phyloP scores from a whole-genome alignment of 148 eudicot species.

The Heliamphora exappendiculata region DNA sequence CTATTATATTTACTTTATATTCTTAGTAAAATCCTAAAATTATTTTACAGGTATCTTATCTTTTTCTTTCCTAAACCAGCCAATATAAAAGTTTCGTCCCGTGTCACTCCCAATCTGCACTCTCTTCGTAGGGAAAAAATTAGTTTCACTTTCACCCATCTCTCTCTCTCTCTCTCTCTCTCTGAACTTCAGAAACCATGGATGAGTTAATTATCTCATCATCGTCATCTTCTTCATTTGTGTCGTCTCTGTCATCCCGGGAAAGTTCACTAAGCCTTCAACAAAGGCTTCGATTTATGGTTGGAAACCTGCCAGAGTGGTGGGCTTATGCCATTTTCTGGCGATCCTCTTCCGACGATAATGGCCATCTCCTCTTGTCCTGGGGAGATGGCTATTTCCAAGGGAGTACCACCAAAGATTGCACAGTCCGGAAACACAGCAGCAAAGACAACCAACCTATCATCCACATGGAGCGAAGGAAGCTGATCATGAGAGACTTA shows the following conservation, averaged over 20 bases:
- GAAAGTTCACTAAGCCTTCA: constrained; percentile 15
- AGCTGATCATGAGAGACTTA: constrained; percentile 16
- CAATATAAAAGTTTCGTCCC: no score
- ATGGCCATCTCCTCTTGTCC: constrained; percentile 20
- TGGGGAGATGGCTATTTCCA: constrained; percentile 81
- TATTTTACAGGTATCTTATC: no score
- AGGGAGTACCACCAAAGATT: constrained; percentile 33
- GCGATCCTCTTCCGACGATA: constrained; percentile 32
- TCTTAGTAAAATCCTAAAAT: no score
- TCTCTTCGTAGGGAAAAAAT: no score
- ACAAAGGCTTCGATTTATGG: constrained; percentile 35
- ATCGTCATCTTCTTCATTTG: constrained; percentile 15
- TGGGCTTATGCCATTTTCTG: constrained; percentile 86
- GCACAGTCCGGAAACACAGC: constrained; percentile 5
- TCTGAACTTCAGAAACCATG: constrained; percentile 8
- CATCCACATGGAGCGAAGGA: constrained; percentile 12
- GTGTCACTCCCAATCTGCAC: no score
- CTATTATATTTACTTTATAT: no score
- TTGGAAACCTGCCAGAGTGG: constrained; percentile 41
- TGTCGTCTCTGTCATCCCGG: constrained; percentile 13
- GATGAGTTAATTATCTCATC: constrained; percentile 16
- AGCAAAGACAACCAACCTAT: background rate
- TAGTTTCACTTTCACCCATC: no score
- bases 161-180: background rate
- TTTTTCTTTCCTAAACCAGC: no score